These are phyloP conservation scores for Boechera retrofracta DNA, from an alignment of 345 rosid species.

Conservation along the genomic window DNA sequence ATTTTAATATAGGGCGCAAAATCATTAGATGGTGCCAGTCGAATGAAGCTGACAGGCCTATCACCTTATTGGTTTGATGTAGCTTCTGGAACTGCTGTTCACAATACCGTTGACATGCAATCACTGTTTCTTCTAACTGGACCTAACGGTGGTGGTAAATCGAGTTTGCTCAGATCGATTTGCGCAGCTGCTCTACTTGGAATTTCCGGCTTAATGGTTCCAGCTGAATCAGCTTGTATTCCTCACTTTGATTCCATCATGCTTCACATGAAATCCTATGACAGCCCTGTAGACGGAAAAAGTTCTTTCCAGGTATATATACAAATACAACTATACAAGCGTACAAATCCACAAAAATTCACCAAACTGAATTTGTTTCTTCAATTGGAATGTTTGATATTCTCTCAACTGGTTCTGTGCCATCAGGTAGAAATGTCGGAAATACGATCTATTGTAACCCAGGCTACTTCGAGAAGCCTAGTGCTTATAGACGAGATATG, in stretches of 20 bases:
- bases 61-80: constrained; percentile 95
- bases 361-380: constrained; percentile 27
- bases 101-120: constrained; percentile 82
- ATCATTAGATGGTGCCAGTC: constrained; percentile 45
- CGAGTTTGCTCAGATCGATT: constrained; percentile 93
- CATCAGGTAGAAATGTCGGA: constrained; percentile 97
- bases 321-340: neutral
- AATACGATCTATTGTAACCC: constrained; percentile 72
- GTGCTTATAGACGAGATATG: constrained; percentile 96
- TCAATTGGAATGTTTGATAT: constrained; percentile 8
- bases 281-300: constrained; percentile 96
- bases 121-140: constrained; percentile 89
- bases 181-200: constrained; percentile 95
- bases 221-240: constrained; percentile 83
- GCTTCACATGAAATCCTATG: constrained; percentile 99
- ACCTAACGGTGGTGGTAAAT: constrained; percentile 99
- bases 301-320: constrained; percentile 90
- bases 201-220: constrained; percentile 92
- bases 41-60: constrained; percentile 73
- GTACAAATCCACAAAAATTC: neutral
- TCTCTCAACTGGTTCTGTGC: constrained; percentile 8
- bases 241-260: constrained; percentile 90
- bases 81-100: constrained; percentile 84
- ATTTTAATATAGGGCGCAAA: constrained; percentile 51
- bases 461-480: constrained; percentile 83